Percentiles rank a stretch among this genome's conserved stretches.
Conservation (phyloP, 306 rosid genomes). For the Parietaria judaica region DNA sequence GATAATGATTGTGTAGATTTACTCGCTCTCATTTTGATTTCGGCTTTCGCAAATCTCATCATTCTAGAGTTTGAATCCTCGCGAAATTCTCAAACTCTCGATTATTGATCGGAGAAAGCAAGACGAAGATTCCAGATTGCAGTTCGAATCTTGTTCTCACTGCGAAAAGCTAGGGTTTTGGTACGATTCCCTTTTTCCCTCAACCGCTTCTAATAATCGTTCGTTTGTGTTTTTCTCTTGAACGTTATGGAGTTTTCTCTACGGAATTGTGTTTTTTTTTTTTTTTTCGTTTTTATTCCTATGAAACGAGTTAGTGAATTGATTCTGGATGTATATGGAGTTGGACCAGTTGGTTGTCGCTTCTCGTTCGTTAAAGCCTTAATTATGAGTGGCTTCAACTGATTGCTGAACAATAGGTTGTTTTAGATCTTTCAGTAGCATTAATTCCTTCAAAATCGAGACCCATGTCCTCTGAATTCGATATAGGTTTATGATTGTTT, state of each 20-base stretch:
- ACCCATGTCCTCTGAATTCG: no score
- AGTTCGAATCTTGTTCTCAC: conserved; percentile 13
- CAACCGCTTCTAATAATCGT: conserved; percentile 11
- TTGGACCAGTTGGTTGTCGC: no score
- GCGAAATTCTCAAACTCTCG: no score
- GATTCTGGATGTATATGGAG: background rate
- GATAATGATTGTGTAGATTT: no score
- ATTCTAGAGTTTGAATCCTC: no score
- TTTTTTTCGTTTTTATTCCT: background rate
- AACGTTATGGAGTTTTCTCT: background rate
- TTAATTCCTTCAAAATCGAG: no score
- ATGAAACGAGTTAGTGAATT: background rate
- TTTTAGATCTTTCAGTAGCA: no score
- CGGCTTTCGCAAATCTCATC: no score
- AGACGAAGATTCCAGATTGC: background rate
- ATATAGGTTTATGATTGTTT: no score
- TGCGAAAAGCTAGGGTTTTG: conserved; percentile 2
- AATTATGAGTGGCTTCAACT: background rate
- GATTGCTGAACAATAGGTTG: background rate
- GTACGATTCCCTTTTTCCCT: background rate
- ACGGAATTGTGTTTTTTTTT: background rate
- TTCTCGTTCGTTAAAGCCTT: background rate
- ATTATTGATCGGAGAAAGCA: no score
- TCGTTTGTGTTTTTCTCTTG: no score
- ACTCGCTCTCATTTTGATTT: no score